Evolutionary conservation across 176 grass and related monocot species (phyloP).

Genomic region (Aegilops speltoides): DNA sequence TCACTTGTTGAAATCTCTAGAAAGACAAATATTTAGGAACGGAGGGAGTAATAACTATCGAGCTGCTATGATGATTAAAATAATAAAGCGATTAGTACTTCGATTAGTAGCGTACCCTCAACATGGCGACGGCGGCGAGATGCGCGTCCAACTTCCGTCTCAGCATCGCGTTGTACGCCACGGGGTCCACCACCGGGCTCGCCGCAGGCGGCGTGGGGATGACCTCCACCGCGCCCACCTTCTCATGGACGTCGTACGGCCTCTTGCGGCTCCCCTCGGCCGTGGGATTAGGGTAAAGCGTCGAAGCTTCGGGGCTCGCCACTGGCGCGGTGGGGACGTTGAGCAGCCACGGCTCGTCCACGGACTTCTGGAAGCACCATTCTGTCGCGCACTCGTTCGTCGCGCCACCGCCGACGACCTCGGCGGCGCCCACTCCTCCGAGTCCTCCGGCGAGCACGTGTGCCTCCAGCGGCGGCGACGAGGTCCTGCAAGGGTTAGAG

Average conservation of each 20-base stretch:
- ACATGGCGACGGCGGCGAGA: slow-evolving; percentile 63
- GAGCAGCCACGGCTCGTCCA: slow-evolving; percentile 37
- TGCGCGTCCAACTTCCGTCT: slow-evolving; percentile 65
- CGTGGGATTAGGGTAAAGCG: background rate
- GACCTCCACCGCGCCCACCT: background rate
- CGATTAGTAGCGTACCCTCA: slow-evolving; percentile 42
- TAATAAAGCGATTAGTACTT: background rate
- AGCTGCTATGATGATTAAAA: background rate
- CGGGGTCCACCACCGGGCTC: slow-evolving; percentile 23
- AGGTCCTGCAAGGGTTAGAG: slow-evolving; percentile 25
- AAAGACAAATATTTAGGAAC: too few species aligned
- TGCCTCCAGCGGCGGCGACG: background rate
- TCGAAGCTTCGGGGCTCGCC: background rate
- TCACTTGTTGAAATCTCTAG: too few species aligned
- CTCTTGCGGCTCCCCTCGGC: background rate
- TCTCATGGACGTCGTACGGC: background rate
- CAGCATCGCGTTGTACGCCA: slow-evolving; percentile 57
- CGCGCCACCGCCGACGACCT: background rate
- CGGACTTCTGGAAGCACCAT: slow-evolving; percentile 56
- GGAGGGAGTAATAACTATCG: background rate
- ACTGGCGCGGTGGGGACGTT: background rate
- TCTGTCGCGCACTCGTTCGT: slow-evolving; percentile 12
- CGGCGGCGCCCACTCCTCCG: background rate
- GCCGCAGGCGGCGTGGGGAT: background rate
- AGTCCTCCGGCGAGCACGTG: background rate